Conservation (phyloP, 176 grass and related monocot genomes). For the Juncus inflexus region DNA sequence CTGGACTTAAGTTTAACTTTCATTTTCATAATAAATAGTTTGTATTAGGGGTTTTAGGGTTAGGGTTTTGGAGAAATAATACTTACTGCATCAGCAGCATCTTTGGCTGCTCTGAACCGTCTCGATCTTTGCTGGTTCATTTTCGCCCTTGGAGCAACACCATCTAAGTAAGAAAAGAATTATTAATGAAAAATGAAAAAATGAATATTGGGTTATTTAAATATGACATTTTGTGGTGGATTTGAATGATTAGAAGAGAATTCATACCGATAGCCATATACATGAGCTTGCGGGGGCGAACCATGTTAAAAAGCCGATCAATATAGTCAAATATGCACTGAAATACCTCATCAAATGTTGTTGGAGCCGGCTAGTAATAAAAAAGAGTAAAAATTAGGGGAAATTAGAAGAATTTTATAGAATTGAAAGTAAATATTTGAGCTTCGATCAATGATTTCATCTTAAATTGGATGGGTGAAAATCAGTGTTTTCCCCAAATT, state of each 20-base stretch:
- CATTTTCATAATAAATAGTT: too few relatives aligned
- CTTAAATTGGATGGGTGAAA: background rate
- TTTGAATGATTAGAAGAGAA: background rate
- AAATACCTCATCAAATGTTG: constrained; percentile 87
- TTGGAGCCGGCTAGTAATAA: constrained; percentile 63
- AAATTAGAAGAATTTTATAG: too few relatives aligned
- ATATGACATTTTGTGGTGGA: background rate
- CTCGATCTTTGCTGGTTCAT: constrained; percentile 99
- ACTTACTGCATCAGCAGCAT: constrained; percentile 93
- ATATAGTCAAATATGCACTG: constrained; percentile 99
- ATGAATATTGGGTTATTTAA: constrained; percentile 11
- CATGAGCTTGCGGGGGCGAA: constrained; percentile 83
- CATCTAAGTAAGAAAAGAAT: constrained; percentile 62
- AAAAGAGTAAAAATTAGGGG: constrained; percentile 26
- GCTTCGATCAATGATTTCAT: too few relatives aligned
- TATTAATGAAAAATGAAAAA: too few relatives aligned
- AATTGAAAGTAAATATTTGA: too few relatives aligned
- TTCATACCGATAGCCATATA: constrained; percentile 95
- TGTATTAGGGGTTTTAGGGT: background rate
- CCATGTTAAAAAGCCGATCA: constrained; percentile 85
- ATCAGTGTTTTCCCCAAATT: background rate
- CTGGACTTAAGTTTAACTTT: too few relatives aligned
- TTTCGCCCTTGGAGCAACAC: constrained; percentile 96
- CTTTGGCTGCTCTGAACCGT: constrained; percentile 97
- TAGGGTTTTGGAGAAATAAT: background rate